Evolutionary conservation across 1,284 basidiomycete species (phyloP).

Genomic region (Microbotryum scabiosae): DNA sequence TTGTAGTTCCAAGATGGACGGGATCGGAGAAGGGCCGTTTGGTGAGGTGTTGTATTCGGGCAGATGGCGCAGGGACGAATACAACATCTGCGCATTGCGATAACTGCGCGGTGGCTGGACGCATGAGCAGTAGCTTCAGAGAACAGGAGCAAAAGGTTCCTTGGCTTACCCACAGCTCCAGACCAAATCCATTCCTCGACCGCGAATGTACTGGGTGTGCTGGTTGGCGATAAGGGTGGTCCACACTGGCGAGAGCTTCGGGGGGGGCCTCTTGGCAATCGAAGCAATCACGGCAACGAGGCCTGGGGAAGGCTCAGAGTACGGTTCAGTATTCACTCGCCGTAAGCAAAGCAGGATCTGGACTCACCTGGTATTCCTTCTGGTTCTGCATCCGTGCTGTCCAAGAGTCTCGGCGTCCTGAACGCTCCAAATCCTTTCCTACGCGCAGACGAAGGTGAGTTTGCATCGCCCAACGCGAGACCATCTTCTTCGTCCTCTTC

Average conservation of each 20-base stretch:
- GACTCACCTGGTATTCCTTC: too few species aligned
- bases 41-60: conserved; percentile 16
- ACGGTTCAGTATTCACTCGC: too few species aligned
- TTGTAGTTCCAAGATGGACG: conserved; percentile 32
- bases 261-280: neutral
- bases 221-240: conserved; percentile 21
- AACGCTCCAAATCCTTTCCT: too few species aligned
- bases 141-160: too few species aligned
- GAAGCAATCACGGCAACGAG: neutral
- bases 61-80: conserved; percentile 27
- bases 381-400: too few species aligned
- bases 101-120: conserved; percentile 16
- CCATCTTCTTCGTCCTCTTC: neutral
- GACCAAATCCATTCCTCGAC: conserved; percentile 20
- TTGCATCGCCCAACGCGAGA: too few species aligned
- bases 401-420: too few species aligned
- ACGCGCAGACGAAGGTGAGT: neutral
- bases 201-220: conserved; percentile 27
- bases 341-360: too few species aligned
- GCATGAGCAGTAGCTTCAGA: too few species aligned
- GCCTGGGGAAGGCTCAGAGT: neutral
- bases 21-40: conserved; percentile 12
- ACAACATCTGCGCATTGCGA: conserved; percentile 35
- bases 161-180: neutral
- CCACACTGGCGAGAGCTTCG: neutral